phyloP scores from a whole-genome alignment of 495 filamentous ascomycete genomes.

The Hypoxylon fuscum region DNA sequence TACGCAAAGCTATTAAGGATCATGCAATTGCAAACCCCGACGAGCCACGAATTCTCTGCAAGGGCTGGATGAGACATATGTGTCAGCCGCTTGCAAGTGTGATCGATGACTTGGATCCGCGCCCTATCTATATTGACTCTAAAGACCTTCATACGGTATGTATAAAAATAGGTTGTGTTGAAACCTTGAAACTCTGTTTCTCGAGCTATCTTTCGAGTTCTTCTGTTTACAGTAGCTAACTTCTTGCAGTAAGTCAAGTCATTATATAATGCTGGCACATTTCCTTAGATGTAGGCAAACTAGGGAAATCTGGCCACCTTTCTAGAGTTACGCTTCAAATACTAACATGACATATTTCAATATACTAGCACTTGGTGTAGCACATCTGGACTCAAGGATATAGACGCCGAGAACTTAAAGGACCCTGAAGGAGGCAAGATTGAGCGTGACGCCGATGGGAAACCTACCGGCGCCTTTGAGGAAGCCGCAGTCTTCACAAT shows the following conservation, averaged over 20 bases:
- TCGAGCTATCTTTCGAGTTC: too few relatives aligned
- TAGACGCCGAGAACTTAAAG: slow-evolving; percentile 54
- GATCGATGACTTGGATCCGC: slow-evolving; percentile 65
- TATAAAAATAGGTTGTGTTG: too few relatives aligned
- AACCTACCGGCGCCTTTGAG: slow-evolving; percentile 61
- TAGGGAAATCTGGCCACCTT: too few relatives aligned
- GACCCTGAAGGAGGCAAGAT: slow-evolving; percentile 67
- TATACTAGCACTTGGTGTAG: slow-evolving; percentile 71
- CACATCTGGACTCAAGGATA: slow-evolving; percentile 61
- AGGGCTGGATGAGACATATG: slow-evolving; percentile 70
- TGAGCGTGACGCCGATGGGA: slow-evolving; percentile 61
- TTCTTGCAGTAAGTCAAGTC: too few relatives aligned
- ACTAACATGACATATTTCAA: too few relatives aligned
- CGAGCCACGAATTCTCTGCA: slow-evolving; percentile 61
- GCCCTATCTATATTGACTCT: slow-evolving; percentile 68
- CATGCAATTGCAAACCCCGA: slow-evolving; percentile 61
- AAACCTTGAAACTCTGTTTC: too few relatives aligned
- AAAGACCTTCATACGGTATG: slow-evolving; percentile 73
- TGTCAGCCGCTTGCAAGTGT: slow-evolving; percentile 62
- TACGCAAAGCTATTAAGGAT: slow-evolving; percentile 58
- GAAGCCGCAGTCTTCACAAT: slow-evolving; percentile 66
- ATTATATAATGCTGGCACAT: too few relatives aligned
- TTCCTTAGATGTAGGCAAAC: too few relatives aligned
- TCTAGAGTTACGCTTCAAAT: too few relatives aligned
- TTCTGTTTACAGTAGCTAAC: too few relatives aligned